Evolutionary conservation across 331 rosid genomes (phyloP), one percentile per base, ranked within the genome.

Genomic region (Erythrophleum ivorense): DNA sequence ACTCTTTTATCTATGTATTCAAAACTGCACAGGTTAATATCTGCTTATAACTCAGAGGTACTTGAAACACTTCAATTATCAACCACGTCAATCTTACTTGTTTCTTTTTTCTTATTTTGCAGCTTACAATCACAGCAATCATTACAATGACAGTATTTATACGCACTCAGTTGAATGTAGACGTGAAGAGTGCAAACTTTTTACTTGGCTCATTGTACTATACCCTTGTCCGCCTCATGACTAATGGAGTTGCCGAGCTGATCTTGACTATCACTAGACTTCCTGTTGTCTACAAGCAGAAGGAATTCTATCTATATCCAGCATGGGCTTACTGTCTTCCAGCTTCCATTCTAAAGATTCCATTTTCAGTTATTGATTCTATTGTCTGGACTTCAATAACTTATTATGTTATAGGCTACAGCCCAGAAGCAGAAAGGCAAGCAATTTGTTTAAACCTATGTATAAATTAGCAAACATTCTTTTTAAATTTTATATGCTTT

Each of bases 251-350:
- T 83, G 94, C 98, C 13, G 98, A 94, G 88, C 84, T 94, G 74
- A 77, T 87, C 76, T 78, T 92, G 94, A 94, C 97, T 48, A 78
- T 91, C 71, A 80, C 89, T 46, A 88, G 98, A 84, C 86, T 94
- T 36, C 91, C 93, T 21, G 92, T 91, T 52, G 90, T 92, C 68
- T 86, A 92, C 84, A 94, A 94, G 81, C 97, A 94, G 86, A 84
- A 85, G 38, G 85, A 79, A 49, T 84, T 94, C 82, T 83, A 80
- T 73, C 87, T 94, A 45, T 92, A 92, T 82, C 97, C 94, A 48
- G 94, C 98, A 14, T 94, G 98, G 98, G 93, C 98, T 16, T 94
- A 89, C 74, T 86, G 94, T 31, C 82, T 94, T 85, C 98, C 98
- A 15, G 82, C 98, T 59, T 75, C 93, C 60, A 75, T 94, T 78